Conservation (phyloP, 257 asterid species). For the Rhazya stricta region DNA sequence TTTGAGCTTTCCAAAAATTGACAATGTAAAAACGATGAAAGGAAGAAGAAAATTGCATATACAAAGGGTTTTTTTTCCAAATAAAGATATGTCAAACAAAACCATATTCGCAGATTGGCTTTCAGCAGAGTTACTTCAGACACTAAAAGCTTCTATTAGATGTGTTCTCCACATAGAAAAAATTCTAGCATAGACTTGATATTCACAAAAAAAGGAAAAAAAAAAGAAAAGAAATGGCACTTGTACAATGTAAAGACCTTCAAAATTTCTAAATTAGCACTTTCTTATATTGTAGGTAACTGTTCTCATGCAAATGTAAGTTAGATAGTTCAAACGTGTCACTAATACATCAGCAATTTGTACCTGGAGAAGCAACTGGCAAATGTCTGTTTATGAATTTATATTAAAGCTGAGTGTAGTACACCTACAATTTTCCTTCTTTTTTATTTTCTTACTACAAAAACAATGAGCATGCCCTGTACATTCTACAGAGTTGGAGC, state of each 20-base stretch:
- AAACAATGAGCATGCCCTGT: background rate
- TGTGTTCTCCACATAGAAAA: background rate
- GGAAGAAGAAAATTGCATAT: background rate
- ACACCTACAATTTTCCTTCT: background rate
- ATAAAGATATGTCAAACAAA: background rate
- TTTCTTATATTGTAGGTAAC: no score
- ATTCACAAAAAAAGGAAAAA: background rate
- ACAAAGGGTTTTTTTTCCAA: background rate
- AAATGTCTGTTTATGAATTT: background rate
- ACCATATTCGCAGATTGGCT: background rate
- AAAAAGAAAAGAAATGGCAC: background rate
- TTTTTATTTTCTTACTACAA: background rate
- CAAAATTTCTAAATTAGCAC: background rate
- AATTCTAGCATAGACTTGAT: background rate
- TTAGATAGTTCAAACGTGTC: background rate
- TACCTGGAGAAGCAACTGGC: background rate
- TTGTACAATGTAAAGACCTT: background rate
- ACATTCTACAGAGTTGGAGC: background rate
- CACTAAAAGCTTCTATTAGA: background rate
- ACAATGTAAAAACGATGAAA: background rate
- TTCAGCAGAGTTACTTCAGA: background rate
- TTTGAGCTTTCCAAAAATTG: no score
- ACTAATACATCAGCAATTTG: background rate
- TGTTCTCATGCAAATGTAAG: background rate
- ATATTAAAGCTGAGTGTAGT: background rate